A percentile compares a stretch with the other conserved stretches of the same genome.
These are phyloP conservation scores for Pleurotus pulmonarius DNA, from an alignment of 768 basidiomycete species.

Conservation along the genomic window DNA sequence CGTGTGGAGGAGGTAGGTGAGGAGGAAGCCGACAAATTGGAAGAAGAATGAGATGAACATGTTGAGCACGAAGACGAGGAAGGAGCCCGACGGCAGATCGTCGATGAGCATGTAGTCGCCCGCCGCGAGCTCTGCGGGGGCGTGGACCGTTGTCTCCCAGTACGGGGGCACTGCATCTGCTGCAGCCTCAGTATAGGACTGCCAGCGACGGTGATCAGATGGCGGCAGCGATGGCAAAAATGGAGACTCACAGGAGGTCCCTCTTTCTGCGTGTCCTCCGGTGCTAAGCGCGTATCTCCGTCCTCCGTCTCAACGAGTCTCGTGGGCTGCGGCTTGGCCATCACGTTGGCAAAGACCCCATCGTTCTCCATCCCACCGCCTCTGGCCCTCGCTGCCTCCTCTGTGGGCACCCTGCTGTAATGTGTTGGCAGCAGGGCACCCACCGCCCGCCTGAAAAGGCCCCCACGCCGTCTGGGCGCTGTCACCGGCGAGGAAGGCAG, in stretches of 20 bases:
- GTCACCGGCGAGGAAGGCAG: constrained; percentile 48
- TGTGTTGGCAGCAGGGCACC: constrained; percentile 64
- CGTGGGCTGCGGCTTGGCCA: constrained; percentile 71
- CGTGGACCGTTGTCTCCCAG: constrained; percentile 94
- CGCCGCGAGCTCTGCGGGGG: constrained; percentile 53
- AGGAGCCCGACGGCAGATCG: constrained; percentile 81
- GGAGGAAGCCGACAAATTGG: constrained; percentile 90
- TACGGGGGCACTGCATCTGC: constrained; percentile 91
- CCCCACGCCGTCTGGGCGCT: constrained; percentile 32
- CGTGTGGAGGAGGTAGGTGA: constrained; percentile 90
- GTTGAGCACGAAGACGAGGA: constrained; percentile 71
- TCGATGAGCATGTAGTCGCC: constrained; percentile 76
- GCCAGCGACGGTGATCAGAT: background rate
- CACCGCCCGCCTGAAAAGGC: constrained; percentile 56
- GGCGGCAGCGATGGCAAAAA: background rate
- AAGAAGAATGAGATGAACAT: constrained; percentile 90
- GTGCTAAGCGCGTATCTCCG: constrained; percentile 60
- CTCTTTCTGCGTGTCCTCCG: constrained; percentile 80
- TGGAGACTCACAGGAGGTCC: constrained; percentile 77
- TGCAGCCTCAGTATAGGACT: constrained; percentile 87
- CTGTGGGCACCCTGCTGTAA: constrained; percentile 50
- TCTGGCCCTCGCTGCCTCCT: constrained; percentile 27
- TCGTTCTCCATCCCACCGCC: constrained; percentile 83
- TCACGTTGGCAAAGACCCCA: constrained; percentile 93
- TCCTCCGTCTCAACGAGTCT: constrained; percentile 44